Conservation (phyloP, 2,329 filamentous ascomycete genomes). For the Cladosporium sp. region DNA sequence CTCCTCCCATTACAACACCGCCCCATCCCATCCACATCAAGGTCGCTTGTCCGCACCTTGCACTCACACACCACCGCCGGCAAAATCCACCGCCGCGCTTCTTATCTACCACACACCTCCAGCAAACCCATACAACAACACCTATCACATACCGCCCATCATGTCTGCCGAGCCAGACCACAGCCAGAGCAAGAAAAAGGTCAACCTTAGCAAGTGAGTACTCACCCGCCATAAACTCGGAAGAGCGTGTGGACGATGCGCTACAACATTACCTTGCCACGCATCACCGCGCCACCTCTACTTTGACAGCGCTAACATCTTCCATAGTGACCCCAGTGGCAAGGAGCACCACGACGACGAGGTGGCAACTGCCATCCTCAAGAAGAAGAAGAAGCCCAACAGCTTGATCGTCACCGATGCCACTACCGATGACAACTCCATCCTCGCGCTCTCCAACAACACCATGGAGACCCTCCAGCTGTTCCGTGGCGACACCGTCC, state of each 20-base stretch:
- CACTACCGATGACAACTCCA: constrained; percentile 99
- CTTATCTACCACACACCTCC: neutral
- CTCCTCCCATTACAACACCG: constrained; percentile 6
- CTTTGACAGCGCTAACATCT: constrained; percentile 68
- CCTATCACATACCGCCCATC: constrained; percentile 23
- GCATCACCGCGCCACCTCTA: constrained; percentile 63
- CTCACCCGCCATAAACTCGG: constrained; percentile 4
- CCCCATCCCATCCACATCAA: constrained; percentile 6
- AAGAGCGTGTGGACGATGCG: neutral
- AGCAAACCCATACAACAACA: constrained; percentile 12
- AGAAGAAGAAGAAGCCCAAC: constrained; percentile 99
- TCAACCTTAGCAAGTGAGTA: constrained; percentile 49
- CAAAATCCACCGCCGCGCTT: constrained; percentile 2
- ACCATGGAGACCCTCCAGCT: constrained; percentile 98
- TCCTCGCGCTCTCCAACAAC: constrained; percentile 96
- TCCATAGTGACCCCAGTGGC: constrained; percentile 31
- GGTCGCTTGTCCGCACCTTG: constrained; percentile 4
- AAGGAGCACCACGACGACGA: constrained; percentile 72
- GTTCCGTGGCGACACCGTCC: constrained; percentile 96
- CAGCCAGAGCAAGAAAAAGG: constrained; percentile 45
- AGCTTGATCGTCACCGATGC: constrained; percentile 98
- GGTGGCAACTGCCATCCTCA: constrained; percentile 91
- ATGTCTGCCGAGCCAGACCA: constrained; percentile 55
- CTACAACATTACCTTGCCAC: constrained; percentile 38
- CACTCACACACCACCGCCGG: neutral